Evolutionary conservation across 2,329 filamentous ascomycete species (phyloP), one percentile per base, ranked within the genome.

Genomic region (Pyricularia sp.): DNA sequence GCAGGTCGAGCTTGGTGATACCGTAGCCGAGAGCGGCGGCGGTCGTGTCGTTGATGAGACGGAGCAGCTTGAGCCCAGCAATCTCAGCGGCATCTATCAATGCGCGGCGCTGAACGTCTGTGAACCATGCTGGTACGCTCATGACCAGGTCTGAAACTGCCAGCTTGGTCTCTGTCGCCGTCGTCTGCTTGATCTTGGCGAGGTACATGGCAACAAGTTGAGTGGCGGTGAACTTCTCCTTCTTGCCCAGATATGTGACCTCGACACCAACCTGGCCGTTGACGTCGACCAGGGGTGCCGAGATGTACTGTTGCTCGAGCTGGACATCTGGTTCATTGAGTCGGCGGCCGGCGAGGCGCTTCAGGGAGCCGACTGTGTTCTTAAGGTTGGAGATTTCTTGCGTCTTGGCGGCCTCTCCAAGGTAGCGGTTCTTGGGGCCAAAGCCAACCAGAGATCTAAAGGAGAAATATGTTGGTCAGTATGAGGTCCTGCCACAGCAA

Each of bases 371-470:
- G 82, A 99, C 92, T 74, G 95, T 99, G 87, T 99, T 99, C 86
- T 98, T 99, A 77, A 98, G 89, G 86, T 99, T 99, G 78, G 94
- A 97, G 79, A 97, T 96, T 83, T 99, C 95, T 84, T 97, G 94
- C 74, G 94, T 98, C 88, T 98, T 98, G 74, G 95, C 95, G 69
- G 92, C 82, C 84, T 99, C 95, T 74, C 95, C 95, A 73, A 99
- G 87, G 80, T 96, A 97, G 84, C 95, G 92, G 81, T 88, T 90
- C 84, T 97, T 97, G 79, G 93, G 91, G 70, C 93, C 93, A 81
- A 99, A 99, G 77, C 93, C 94, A 76, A 99, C 95, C 73, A 99
- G 86, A 72, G 95, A 93, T 71, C 94, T 96, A 31, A 30, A 12
- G 63, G 23, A 30, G 69, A 59, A 33, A 61, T 63, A 68, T 31